Conservation (phyloP, 2,329 filamentous ascomycete genomes). For the Sphaerulina populicola region DNA sequence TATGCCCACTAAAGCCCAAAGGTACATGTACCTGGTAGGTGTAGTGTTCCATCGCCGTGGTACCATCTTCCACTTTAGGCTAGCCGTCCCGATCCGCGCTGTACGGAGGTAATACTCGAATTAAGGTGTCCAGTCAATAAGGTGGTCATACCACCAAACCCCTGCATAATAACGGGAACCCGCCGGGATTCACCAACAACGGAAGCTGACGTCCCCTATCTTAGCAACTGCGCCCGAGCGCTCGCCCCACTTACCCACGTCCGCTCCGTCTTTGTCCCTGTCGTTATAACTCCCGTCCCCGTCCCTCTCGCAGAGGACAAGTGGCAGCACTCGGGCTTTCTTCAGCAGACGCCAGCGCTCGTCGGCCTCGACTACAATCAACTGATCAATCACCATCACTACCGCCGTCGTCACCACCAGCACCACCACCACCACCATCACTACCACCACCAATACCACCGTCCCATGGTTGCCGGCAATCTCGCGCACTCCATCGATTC, state of each 20-base stretch:
- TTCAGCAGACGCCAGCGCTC: constrained; percentile 3
- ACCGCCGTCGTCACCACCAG: neutral
- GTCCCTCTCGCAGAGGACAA: neutral
- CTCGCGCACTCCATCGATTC: neutral
- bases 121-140: too few species aligned
- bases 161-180: too few species aligned
- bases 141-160: too few species aligned
- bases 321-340: neutral
- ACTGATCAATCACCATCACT: neutral
- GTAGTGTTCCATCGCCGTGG: neutral
- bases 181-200: too few species aligned
- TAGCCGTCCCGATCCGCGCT: too few species aligned
- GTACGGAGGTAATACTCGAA: too few species aligned
- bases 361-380: neutral
- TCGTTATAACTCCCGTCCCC: neutral
- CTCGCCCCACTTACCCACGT: neutral
- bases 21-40: too few species aligned
- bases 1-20: neutral
- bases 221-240: too few species aligned
- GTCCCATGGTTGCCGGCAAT: neutral
- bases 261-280: neutral
- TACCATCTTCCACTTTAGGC: neutral
- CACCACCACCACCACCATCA: neutral
- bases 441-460: too few species aligned
- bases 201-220: too few species aligned